These are phyloP conservation scores for Phytopythium chamaehyphon DNA, from an alignment of 352 stramenopile species.

Conservation along the genomic window DNA sequence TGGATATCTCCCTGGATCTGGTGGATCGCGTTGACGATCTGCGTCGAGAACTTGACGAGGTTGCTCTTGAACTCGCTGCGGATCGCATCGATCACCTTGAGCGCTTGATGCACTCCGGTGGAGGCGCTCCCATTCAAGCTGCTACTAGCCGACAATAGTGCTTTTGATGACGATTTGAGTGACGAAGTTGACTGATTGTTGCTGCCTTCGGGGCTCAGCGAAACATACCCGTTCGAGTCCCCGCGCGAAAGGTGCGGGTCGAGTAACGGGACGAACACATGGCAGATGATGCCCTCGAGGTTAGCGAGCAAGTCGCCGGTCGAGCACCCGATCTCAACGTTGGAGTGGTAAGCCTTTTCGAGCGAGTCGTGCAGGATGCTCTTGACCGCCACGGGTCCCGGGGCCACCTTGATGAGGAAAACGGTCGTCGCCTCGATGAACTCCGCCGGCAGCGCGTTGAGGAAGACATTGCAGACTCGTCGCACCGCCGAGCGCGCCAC, in stretches of 20 bases:
- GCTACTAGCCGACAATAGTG: neutral
- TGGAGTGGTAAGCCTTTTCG: conserved; percentile 54
- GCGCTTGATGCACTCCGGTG: conserved; percentile 33
- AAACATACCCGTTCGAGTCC: conserved; percentile 5
- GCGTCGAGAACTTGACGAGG: conserved; percentile 90
- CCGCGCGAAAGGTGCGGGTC: conserved; percentile 57
- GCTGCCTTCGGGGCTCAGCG: neutral
- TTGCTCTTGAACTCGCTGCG: conserved; percentile 90
- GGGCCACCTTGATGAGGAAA: conserved; percentile 74
- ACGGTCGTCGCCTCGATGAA: conserved; percentile 59
- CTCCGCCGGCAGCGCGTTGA: conserved; percentile 62
- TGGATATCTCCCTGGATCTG: conserved; percentile 94
- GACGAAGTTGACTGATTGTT: conserved; percentile 1
- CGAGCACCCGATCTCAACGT: conserved; percentile 87
- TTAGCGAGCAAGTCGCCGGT: conserved; percentile 81
- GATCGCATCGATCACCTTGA: conserved; percentile 80
- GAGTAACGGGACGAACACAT: conserved; percentile 88
- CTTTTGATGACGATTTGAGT: neutral
- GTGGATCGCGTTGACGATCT: conserved; percentile 91
- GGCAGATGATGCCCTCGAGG: conserved; percentile 81
- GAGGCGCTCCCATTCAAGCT: conserved; percentile 1
- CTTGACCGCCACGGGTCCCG: conserved; percentile 44
- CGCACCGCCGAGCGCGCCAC: conserved; percentile 45
- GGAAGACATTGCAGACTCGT: conserved; percentile 54
- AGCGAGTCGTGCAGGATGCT: conserved; percentile 18